Conservation (phyloP, 2,329 filamentous ascomycete genomes). For the Xylaria hypoxylon region DNA sequence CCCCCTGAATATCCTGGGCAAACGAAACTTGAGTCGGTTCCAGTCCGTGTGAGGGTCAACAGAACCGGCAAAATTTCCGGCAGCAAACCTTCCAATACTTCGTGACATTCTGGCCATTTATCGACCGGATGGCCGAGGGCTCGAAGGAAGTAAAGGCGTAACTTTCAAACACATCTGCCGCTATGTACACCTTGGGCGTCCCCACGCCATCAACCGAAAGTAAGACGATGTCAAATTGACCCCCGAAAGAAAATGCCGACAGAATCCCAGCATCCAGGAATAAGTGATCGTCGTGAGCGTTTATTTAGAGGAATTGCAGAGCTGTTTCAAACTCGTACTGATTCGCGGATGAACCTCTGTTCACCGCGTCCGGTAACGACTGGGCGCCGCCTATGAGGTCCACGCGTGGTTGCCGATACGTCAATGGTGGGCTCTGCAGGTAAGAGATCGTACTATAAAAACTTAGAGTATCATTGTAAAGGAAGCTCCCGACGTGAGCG, state of each 20-base stretch:
- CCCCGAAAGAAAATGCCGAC: constrained; percentile 50
- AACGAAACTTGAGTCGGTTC: constrained; percentile 53
- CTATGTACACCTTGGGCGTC: constrained; percentile 51
- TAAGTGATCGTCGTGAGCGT: constrained; percentile 54
- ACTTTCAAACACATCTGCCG: constrained; percentile 40
- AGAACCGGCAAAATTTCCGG: constrained; percentile 51
- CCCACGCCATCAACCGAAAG: constrained; percentile 51
- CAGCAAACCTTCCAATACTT: constrained; percentile 49
- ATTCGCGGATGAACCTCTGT: constrained; percentile 49
- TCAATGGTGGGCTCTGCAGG: constrained; percentile 54
- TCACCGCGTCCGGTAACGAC: constrained; percentile 50
- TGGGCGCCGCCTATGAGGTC: constrained; percentile 51
- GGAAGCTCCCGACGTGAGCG: no score
- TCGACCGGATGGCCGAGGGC: constrained; percentile 46
- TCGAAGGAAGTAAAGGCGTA: constrained; percentile 30
- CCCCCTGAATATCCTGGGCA: constrained; percentile 45
- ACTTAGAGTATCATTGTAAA: constrained; percentile 57
- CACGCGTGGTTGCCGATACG: constrained; percentile 56
- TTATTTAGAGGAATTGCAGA: constrained; percentile 50
- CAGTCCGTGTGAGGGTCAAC: constrained; percentile 57
- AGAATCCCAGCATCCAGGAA: constrained; percentile 48
- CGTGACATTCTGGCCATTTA: constrained; percentile 49
- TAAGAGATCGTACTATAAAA: constrained; percentile 58
- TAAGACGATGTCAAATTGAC: constrained; percentile 47
- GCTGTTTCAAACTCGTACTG: constrained; percentile 55